Percentiles rank a stretch among this genome's conserved stretches.
phyloP scores from a whole-genome alignment of 495 filamentous ascomycete species.

The Lentithecium fluviatile region DNA sequence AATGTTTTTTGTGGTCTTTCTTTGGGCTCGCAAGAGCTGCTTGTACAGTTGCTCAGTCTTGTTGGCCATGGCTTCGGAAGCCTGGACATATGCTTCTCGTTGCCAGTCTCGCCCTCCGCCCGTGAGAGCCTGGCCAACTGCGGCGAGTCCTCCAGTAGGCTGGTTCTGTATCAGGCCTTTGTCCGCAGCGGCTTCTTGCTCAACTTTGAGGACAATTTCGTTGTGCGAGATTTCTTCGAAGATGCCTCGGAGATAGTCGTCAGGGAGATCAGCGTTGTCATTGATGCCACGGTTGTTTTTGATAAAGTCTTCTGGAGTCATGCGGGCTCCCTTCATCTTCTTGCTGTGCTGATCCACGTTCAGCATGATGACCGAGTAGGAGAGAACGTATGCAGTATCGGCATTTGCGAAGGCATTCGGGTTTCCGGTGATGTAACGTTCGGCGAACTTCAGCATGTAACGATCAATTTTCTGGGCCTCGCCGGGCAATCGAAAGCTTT shows the following conservation, averaged over 20 bases:
- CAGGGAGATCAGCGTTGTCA: constrained; percentile 87
- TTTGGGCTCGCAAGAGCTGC: constrained; percentile 80
- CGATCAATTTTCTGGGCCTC: constrained; percentile 99
- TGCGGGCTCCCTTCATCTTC: constrained; percentile 75
- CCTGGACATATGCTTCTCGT: constrained; percentile 87
- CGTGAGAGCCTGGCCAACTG: constrained; percentile 85
- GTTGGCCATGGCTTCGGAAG: constrained; percentile 91
- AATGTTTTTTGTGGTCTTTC: constrained; percentile 67
- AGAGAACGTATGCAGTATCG: constrained; percentile 92
- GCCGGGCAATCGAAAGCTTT: constrained; percentile 91
- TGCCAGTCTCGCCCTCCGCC: constrained; percentile 90
- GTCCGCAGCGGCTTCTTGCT: constrained; percentile 81
- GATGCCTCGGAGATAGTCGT: constrained; percentile 86
- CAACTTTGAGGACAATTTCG: constrained; percentile 92
- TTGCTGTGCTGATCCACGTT: constrained; percentile 80
- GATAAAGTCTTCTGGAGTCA: constrained; percentile 96
- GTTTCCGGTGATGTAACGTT: constrained; percentile 90
- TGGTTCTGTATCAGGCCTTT: constrained; percentile 56
- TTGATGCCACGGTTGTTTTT: constrained; percentile 99
- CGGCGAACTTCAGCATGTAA: constrained; percentile 98
- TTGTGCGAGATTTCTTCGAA: constrained; percentile 88
- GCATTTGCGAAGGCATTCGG: constrained; percentile 98
- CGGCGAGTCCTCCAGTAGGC: constrained; percentile 69
- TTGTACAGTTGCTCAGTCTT: constrained; percentile 88
- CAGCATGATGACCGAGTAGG: constrained; percentile 83